Evolutionary conservation across 306 rosid species (phyloP).

Genomic region (Inga oerstediana): DNA sequence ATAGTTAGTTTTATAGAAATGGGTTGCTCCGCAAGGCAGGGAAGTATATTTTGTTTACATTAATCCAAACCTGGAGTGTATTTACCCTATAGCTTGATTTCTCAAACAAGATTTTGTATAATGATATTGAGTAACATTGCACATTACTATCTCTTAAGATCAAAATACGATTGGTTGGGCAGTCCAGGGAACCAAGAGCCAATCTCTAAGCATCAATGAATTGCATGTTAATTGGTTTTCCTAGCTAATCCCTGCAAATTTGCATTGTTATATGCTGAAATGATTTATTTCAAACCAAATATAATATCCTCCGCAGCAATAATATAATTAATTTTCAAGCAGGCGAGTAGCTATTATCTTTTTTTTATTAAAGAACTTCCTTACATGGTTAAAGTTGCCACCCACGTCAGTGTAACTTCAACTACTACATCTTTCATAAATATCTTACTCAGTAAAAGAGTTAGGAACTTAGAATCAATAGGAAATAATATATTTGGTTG

Average conservation of each 20-base stretch:
- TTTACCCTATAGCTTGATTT: too few relatives aligned
- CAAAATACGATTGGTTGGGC: too few relatives aligned
- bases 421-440: background rate
- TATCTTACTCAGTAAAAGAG: background rate
- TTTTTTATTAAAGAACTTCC: background rate
- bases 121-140: too few relatives aligned
- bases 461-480: background rate
- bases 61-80: too few relatives aligned
- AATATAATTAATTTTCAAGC: background rate
- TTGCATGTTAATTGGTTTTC: conserved; percentile 34
- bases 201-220: too few relatives aligned
- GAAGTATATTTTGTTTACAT: too few relatives aligned
- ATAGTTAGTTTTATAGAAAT: too few relatives aligned
- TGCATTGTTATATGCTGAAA: background rate
- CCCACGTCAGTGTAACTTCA: background rate
- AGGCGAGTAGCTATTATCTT: background rate
- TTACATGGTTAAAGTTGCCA: background rate
- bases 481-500: background rate
- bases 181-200: too few relatives aligned
- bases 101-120: too few relatives aligned
- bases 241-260: conserved; percentile 31
- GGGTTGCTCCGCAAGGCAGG: too few relatives aligned
- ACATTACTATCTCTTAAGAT: too few relatives aligned
- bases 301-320: background rate
- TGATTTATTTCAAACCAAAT: background rate